These are phyloP conservation scores for Vigna radiata DNA, from an alignment of 306 rosid genomes.

Conservation along the genomic window DNA sequence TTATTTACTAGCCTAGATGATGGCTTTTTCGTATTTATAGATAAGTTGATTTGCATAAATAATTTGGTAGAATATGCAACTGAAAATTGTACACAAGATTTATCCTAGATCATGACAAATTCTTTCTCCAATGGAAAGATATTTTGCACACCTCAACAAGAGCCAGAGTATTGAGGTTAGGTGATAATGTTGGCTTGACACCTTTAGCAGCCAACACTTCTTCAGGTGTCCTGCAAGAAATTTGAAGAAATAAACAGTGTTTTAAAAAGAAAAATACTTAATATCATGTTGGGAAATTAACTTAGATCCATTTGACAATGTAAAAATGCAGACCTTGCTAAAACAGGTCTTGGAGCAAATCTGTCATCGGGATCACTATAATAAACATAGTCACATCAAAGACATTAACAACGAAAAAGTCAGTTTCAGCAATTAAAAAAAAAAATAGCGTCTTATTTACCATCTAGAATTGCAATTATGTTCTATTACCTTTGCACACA, in stretches of 20 bases:
- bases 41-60: neutral
- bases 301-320: conserved; percentile 16
- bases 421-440: conserved; percentile 2
- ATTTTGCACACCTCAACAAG: conserved; percentile 81
- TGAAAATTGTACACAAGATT: conserved; percentile 18
- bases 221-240: conserved; percentile 80
- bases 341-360: conserved; percentile 80
- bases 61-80: conserved; percentile 7
- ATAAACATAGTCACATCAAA: conserved; percentile 38
- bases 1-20: conserved; percentile 1
- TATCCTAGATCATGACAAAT: conserved; percentile 19
- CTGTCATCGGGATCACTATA: conserved; percentile 93
- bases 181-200: conserved; percentile 95
- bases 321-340: conserved; percentile 79
- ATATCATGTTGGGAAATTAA: conserved; percentile 16
- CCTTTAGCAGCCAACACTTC: conserved; percentile 98
- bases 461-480: conserved; percentile 21
- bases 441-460: conserved; percentile 12
- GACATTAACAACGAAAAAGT: conserved; percentile 28
- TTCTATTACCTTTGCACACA: conserved; percentile 86
- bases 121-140: conserved; percentile 39
- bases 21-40: neutral
- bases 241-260: conserved; percentile 2
- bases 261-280: neutral
- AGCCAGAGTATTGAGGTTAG: conserved; percentile 93